A percentile compares a stretch with the other conserved stretches of the same genome.
These are phyloP conservation scores for Rhodosorus marinus DNA, from an alignment of 23 red algal species.

Conservation along the genomic window DNA sequence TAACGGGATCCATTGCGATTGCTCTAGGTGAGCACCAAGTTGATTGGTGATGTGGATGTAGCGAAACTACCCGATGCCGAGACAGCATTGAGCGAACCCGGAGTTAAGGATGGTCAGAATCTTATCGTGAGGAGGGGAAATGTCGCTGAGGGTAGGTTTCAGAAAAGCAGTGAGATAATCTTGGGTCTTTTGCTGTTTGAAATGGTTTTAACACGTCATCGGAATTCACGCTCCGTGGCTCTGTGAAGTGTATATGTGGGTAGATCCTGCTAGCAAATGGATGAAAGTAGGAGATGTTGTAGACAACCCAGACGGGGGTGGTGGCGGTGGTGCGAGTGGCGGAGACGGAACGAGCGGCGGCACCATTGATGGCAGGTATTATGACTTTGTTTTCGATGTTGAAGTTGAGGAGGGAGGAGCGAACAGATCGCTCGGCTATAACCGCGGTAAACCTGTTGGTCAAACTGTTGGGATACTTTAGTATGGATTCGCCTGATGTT, in stretches of 20 bases:
- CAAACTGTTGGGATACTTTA: too few relatives aligned
- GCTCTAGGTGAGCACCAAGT: constrained; percentile 34
- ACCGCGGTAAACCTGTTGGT: too few relatives aligned
- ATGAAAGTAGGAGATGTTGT: constrained; percentile 84
- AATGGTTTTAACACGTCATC: too few relatives aligned
- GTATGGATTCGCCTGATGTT: too few relatives aligned
- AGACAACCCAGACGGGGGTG: constrained; percentile 18
- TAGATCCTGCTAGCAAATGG: constrained; percentile 31
- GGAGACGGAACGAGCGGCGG: constrained; percentile 8
- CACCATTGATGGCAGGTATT: constrained; percentile 28
- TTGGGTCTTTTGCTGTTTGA: too few relatives aligned
- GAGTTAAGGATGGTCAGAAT: constrained; percentile 68
- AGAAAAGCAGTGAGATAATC: too few relatives aligned
- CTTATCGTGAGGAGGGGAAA: constrained; percentile 37
- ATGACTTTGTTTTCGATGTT: constrained; percentile 98
- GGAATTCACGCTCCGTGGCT: constrained; percentile 6
- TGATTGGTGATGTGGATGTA: constrained; percentile 62
- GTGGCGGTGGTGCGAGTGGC: constrained; percentile 6
- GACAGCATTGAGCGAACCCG: constrained; percentile 24
- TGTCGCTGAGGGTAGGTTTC: too few relatives aligned
- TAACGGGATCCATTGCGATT: too few relatives aligned
- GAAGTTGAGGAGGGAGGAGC: constrained; percentile 63
- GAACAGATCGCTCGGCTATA: constrained; percentile 66
- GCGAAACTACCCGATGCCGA: constrained; percentile 27
- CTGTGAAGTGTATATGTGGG: constrained; percentile 92